A percentile compares a stretch with the other conserved stretches of the same genome.
Evolutionary conservation across 2,329 filamentous ascomycete species (phyloP).

Genomic region (Aspergillus ibericus): DNA sequence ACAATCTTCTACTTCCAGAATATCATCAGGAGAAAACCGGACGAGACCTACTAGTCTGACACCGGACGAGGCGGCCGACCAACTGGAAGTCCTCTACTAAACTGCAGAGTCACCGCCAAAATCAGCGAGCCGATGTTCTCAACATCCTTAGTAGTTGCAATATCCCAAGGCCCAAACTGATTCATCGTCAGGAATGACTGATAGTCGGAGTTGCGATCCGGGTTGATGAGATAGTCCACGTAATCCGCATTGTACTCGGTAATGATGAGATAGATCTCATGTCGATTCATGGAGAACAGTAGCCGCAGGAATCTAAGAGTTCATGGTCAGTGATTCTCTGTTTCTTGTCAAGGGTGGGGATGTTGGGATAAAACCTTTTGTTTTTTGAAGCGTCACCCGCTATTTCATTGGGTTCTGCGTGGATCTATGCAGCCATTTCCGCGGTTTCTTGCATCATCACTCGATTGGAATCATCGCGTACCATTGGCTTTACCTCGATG

Average conservation of each 20-base stretch:
- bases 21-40: too few relatives aligned
- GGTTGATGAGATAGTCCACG: not conserved
- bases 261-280: not conserved
- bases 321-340: not conserved
- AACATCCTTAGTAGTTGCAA: not conserved
- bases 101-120: not conserved
- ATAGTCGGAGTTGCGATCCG: not conserved
- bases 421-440: not conserved
- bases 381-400: not conserved
- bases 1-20: too few relatives aligned
- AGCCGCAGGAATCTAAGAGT: not conserved
- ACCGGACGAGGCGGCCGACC: not conserved
- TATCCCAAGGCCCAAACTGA: not conserved
- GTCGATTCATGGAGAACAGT: not conserved
- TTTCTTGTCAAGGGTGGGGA: not conserved
- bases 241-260: not conserved
- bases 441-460: not conserved
- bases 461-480: not conserved
- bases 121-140: not conserved
- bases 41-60: too few relatives aligned
- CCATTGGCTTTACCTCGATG: not conserved
- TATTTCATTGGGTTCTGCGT: not conserved
- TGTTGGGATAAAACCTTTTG: not conserved
- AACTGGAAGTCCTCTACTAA: not conserved
- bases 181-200: not conserved